Evolutionary conservation across 2,329 filamentous ascomycete species (phyloP).

Genomic region (Pseudogymnoascus sp.): DNA sequence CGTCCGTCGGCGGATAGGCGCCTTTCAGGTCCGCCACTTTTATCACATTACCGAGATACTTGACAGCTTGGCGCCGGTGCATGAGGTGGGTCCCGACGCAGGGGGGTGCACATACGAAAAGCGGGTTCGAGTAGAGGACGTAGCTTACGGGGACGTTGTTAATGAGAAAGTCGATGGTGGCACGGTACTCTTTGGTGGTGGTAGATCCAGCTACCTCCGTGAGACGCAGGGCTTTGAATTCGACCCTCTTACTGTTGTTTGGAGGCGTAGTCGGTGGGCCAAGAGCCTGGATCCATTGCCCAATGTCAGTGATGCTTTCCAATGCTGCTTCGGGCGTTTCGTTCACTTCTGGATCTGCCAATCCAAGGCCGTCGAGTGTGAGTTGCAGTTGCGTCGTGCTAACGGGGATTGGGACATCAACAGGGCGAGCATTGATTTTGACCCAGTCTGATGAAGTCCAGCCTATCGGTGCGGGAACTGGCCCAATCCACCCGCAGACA

Average conservation of each 20-base stretch:
- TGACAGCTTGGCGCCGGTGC: background rate
- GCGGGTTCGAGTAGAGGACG: background rate
- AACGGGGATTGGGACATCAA: background rate
- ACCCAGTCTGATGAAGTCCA: background rate
- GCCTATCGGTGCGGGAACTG: background rate
- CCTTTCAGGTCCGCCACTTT: background rate
- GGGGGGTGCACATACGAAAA: background rate
- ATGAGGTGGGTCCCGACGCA: background rate
- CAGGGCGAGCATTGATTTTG: background rate
- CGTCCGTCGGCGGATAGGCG: background rate
- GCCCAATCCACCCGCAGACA: background rate
- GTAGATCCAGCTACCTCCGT: background rate
- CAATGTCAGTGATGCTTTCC: background rate
- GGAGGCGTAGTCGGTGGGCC: background rate
- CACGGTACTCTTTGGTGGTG: background rate
- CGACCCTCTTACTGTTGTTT: background rate
- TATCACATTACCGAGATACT: background rate
- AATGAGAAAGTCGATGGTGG: background rate
- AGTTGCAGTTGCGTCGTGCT: background rate
- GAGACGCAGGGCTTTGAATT: background rate
- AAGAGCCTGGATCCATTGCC: background rate
- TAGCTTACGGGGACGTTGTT: background rate
- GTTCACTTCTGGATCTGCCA: background rate
- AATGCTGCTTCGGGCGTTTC: background rate
- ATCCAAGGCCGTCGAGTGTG: background rate